A percentile compares a stretch with the other conserved stretches of the same genome.
Evolutionary conservation across 345 rosid species (phyloP).

Genomic region (Isatis tinctoria): DNA sequence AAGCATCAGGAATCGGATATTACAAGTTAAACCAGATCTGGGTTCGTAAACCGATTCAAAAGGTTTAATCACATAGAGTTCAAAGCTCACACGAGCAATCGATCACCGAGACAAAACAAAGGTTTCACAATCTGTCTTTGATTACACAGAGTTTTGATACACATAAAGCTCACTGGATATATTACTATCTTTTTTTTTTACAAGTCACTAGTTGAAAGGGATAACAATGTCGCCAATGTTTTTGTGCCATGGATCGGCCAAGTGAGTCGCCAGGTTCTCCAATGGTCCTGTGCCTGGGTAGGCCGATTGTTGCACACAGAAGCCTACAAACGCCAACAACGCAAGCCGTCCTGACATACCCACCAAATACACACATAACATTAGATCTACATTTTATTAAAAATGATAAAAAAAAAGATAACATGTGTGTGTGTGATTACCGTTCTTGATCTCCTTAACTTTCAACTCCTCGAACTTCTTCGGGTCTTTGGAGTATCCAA

Average conservation of each 20-base stretch:
- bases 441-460: conserved; percentile 92
- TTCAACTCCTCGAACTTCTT: conserved; percentile 83
- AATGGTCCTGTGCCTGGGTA: conserved; percentile 97
- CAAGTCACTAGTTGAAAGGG: conserved; percentile 42
- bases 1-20: background rate
- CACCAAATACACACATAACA: conserved; percentile 1
- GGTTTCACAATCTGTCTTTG: conserved; percentile 29
- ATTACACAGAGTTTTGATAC: conserved; percentile 27
- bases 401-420: background rate
- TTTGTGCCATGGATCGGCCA: conserved; percentile 99
- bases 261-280: conserved; percentile 94
- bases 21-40: background rate
- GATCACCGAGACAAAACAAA: conserved; percentile 23
- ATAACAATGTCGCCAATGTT: conserved; percentile 76
- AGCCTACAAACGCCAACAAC: conserved; percentile 85
- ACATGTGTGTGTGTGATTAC: conserved; percentile 26
- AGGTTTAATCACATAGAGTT: background rate
- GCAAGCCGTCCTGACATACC: conserved; percentile 69
- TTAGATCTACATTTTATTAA: background rate
- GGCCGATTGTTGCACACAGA: conserved; percentile 95
- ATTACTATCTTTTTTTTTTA: conserved; percentile 20
- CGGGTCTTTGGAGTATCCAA: conserved; percentile 97
- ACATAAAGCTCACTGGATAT: conserved; percentile 26
- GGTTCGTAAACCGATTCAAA: background rate
- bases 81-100: conserved; percentile 10